A percentile compares a stretch with the other conserved stretches of the same genome.
Conservation (phyloP, 164 flowering plant genomes). For the Vitis rupestris region DNA sequence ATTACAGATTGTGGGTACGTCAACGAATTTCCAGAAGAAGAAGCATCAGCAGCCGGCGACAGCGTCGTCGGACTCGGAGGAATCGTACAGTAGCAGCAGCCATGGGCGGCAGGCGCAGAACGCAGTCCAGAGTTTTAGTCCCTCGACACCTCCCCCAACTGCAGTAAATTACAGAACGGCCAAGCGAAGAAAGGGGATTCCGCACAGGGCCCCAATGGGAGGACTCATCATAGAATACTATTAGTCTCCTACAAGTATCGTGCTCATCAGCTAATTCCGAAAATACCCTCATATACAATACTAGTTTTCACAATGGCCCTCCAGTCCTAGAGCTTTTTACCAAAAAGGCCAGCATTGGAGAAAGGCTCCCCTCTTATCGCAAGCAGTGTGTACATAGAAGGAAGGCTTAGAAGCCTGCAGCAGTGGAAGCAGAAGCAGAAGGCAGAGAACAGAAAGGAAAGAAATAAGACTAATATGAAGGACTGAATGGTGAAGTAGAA, state of each 20-base stretch:
- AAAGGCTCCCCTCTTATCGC: not conserved
- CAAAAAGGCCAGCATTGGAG: constrained; percentile 4
- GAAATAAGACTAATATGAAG: constrained; percentile 4
- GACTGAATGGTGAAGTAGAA: not conserved
- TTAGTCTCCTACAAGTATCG: not conserved
- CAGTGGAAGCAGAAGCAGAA: not conserved
- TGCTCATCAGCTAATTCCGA: not conserved
- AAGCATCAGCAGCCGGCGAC: constrained; percentile 17
- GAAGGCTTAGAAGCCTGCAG: not conserved
- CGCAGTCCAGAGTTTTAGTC: constrained; percentile 60
- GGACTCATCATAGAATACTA: constrained; percentile 60
- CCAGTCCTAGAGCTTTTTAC: constrained; percentile 7
- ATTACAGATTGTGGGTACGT: constrained; percentile 68
- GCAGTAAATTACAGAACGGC: constrained; percentile 55
- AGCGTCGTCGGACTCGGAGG: constrained; percentile 57
- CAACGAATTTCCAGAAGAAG: constrained; percentile 49
- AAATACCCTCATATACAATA: constrained; percentile 2
- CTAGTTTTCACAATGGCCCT: constrained; percentile 5
- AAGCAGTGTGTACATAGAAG: constrained; percentile 11
- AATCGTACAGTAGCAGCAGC: constrained; percentile 55
- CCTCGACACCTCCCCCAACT: constrained; percentile 89
- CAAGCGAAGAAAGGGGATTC: constrained; percentile 91
- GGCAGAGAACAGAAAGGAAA: not conserved
- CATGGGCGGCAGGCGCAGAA: constrained; percentile 22
- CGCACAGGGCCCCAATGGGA: constrained; percentile 88